phyloP scores from a whole-genome alignment of 75 land plant species.

The Picea glauca region DNA sequence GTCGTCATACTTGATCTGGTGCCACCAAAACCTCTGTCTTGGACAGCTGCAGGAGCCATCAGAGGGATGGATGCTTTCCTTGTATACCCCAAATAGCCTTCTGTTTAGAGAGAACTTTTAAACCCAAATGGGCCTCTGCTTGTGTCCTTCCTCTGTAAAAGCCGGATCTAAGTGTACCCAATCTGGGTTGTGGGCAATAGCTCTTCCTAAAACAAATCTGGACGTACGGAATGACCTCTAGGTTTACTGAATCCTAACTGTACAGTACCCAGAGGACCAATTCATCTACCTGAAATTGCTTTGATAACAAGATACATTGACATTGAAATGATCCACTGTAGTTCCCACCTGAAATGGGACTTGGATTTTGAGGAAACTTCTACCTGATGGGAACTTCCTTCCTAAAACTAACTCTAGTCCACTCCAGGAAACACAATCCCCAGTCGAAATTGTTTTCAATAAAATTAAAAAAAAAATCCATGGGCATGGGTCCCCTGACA shows the following conservation, averaged over 20 bases:
- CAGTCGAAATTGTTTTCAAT: neutral
- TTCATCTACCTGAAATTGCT: neutral
- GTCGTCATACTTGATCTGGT: neutral
- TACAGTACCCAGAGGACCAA: neutral
- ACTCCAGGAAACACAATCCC: neutral
- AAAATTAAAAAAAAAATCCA: no score
- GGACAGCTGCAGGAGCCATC: conserved; percentile 9
- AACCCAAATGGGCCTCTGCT: neutral
- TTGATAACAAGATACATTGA: neutral
- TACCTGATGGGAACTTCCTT: no score
- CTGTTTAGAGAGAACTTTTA: neutral
- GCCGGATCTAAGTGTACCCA: conserved; percentile 1
- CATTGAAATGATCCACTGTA: neutral
- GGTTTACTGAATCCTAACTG: neutral
- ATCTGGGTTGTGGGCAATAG: neutral
- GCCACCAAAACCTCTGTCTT: conserved; percentile 8
- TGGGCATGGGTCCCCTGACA: neutral
- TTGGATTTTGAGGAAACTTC: neutral
- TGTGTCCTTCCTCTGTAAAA: neutral
- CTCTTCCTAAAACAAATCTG: no score
- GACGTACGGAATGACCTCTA: no score
- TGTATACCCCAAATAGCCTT: neutral
- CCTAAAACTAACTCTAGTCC: no score
- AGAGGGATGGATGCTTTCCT: neutral
- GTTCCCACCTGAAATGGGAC: neutral